A percentile compares a stretch with the other conserved stretches of the same genome.
Evolutionary conservation across 2,329 filamentous ascomycete genomes (phyloP).

Genomic region (Penicillium freii): DNA sequence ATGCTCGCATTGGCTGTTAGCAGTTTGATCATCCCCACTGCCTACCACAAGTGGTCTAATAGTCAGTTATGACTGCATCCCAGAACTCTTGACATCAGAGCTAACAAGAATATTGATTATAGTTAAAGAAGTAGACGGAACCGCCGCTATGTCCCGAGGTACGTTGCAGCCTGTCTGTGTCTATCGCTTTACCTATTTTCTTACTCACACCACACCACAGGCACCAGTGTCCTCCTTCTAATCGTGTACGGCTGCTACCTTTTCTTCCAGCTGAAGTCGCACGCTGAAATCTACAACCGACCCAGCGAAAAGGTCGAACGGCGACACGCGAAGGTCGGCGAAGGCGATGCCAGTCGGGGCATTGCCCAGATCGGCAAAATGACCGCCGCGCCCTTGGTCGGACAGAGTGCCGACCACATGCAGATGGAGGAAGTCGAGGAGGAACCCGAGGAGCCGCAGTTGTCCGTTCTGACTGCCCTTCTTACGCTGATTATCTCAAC

Average conservation of each 20-base stretch:
- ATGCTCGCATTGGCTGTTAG: slow-evolving; percentile 76
- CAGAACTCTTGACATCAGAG: background rate
- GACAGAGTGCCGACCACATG: slow-evolving; percentile 50
- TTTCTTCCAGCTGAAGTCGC: slow-evolving; percentile 87
- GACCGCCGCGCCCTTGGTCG: slow-evolving; percentile 48
- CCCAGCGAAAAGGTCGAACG: slow-evolving; percentile 75
- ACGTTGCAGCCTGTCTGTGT: background rate
- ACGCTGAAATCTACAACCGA: slow-evolving; percentile 74
- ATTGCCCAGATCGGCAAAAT: slow-evolving; percentile 56
- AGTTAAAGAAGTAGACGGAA: slow-evolving; percentile 6
- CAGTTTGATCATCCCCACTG: slow-evolving; percentile 83
- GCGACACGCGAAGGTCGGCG: slow-evolving; percentile 45
- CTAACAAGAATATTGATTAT: background rate
- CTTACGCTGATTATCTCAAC: slow-evolving; percentile 70
- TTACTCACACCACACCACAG: background rate
- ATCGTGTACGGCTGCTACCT: slow-evolving; percentile 82
- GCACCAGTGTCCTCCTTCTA: slow-evolving; percentile 72
- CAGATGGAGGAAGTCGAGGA: slow-evolving; percentile 60
- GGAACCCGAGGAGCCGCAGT: slow-evolving; percentile 70
- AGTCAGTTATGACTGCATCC: slow-evolving; percentile 21
- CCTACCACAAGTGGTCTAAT: slow-evolving; percentile 64
- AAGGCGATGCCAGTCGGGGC: slow-evolving; percentile 51
- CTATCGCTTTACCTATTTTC: background rate
- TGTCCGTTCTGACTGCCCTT: slow-evolving; percentile 70
- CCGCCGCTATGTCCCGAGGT: slow-evolving; percentile 35